phyloP scores from a whole-genome alignment of 1,284 basidiomycete species.

The Farysia itapuensis region DNA sequence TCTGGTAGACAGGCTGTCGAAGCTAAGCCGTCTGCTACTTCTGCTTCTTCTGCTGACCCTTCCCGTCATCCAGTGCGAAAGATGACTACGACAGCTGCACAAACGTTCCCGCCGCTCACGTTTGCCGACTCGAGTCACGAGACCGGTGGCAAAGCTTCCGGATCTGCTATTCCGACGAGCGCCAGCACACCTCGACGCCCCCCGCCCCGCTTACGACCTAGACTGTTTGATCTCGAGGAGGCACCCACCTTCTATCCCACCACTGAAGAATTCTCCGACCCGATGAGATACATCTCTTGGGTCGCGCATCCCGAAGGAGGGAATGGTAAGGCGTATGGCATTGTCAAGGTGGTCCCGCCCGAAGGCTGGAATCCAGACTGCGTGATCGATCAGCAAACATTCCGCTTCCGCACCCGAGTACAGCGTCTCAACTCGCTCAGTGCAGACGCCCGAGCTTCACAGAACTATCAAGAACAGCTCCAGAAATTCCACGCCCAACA shows the following conservation, averaged over 20 bases:
- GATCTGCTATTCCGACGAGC: constrained; percentile 43
- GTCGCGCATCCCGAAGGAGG: constrained; percentile 69
- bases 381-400: constrained; percentile 86
- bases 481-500: constrained; percentile 66
- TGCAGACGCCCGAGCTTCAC: constrained; percentile 90
- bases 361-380: constrained; percentile 94
- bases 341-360: constrained; percentile 95
- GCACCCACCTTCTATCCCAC: constrained; percentile 89
- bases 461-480: constrained; percentile 95
- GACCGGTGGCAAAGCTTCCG: background rate
- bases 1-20: constrained; percentile 10
- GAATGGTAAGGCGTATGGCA: constrained; percentile 75
- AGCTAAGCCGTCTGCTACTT: background rate
- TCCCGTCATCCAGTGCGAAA: constrained; percentile 31
- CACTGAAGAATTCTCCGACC: constrained; percentile 85
- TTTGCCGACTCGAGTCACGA: constrained; percentile 7
- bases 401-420: constrained; percentile 91
- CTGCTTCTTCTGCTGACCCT: constrained; percentile 15
- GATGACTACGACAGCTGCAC: background rate
- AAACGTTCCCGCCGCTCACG: constrained; percentile 19
- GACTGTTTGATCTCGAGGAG: constrained; percentile 79
- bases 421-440: constrained; percentile 96
- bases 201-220: constrained; percentile 35
- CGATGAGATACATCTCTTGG: constrained; percentile 87
- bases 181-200: constrained; percentile 41